phyloP scores from a whole-genome alignment of 768 basidiomycete genomes.

The Russula compacta region DNA sequence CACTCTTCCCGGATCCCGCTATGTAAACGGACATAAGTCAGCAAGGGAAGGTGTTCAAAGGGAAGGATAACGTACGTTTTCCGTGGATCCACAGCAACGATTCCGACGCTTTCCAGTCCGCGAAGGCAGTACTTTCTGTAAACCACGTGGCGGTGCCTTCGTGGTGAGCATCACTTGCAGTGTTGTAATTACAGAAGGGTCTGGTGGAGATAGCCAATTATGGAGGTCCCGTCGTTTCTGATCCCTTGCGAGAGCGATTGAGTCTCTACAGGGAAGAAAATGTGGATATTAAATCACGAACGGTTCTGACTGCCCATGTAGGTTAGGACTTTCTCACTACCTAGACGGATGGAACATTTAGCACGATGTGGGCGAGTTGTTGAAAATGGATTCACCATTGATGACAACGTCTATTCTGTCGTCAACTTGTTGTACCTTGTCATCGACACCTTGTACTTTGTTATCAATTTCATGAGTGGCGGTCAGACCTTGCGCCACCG shows the following conservation, averaged over 20 bases:
- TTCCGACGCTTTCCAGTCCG: not conserved
- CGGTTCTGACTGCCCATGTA: not conserved
- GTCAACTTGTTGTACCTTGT: too few relatives aligned
- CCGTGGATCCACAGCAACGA: not conserved
- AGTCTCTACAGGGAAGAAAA: not conserved
- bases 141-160: not conserved
- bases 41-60: too few relatives aligned
- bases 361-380: too few relatives aligned
- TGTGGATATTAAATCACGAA: not conserved
- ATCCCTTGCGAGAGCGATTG: not conserved
- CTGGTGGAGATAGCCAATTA: not conserved
- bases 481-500: too few relatives aligned
- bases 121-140: not conserved
- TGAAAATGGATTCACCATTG: too few relatives aligned
- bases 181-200: not conserved
- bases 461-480: too few relatives aligned
- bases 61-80: not conserved
- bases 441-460: too few relatives aligned
- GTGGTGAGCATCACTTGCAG: not conserved
- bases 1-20: slow-evolving; percentile 1
- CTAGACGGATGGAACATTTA: too few relatives aligned
- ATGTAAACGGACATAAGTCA: not conserved
- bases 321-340: too few relatives aligned
- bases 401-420: too few relatives aligned
- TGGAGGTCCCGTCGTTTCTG: not conserved